These are phyloP conservation scores for Hemileccinum impolitum DNA, from an alignment of 768 basidiomycete species.

Conservation along the genomic window DNA sequence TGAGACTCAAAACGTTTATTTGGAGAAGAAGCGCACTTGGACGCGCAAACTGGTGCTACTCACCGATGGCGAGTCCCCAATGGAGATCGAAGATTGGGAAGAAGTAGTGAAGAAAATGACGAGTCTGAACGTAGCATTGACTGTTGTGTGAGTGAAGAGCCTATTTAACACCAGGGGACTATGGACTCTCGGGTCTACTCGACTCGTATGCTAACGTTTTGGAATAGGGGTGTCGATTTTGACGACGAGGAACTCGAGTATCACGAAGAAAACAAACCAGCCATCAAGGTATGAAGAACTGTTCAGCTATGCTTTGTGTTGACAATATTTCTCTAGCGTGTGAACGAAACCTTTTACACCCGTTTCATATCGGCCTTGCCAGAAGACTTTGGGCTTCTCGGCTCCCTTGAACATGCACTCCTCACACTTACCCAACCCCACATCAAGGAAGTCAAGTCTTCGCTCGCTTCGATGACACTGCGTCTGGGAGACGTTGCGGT, in stretches of 20 bases:
- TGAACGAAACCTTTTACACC: constrained; percentile 73
- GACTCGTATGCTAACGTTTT: constrained; percentile 4
- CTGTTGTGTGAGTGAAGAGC: constrained; percentile 59
- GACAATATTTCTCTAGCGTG: constrained; percentile 40
- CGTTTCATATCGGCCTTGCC: constrained; percentile 39
- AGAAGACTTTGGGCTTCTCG: constrained; percentile 25
- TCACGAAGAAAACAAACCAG: constrained; percentile 63
- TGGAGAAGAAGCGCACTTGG: constrained; percentile 76
- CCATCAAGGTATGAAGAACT: constrained; percentile 59
- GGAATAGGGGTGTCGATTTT: constrained; percentile 80
- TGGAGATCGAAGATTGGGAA: constrained; percentile 77
- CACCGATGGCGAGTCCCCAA: constrained; percentile 80
- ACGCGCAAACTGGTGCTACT: constrained; percentile 78
- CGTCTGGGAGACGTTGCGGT: constrained; percentile 75
- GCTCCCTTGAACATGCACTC: constrained; percentile 30
- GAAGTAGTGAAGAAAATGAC: constrained; percentile 64
- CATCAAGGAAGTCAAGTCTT: constrained; percentile 64
- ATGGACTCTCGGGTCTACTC: too few species aligned
- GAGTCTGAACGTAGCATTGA: constrained; percentile 50
- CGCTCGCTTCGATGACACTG: constrained; percentile 59
- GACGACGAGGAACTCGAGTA: constrained; percentile 67
- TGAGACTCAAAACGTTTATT: constrained; percentile 69
- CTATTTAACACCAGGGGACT: background rate
- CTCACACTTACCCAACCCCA: constrained; percentile 45
- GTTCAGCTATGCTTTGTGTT: background rate